Conservation (phyloP, 2,329 filamentous ascomycete species). For the Venturia effusa region DNA sequence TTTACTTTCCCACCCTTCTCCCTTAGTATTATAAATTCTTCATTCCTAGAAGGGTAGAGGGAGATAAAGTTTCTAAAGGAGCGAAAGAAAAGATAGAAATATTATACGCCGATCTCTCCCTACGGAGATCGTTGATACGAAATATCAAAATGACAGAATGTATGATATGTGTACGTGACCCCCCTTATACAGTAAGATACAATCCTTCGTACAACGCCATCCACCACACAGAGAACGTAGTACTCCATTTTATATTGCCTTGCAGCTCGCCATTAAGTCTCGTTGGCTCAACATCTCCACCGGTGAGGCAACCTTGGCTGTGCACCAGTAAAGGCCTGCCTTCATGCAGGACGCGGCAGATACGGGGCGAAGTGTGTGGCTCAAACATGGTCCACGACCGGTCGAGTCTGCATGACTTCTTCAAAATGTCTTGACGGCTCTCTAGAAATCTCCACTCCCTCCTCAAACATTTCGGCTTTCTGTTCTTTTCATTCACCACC, state of each 20-base stretch:
- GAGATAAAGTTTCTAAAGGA: too few species aligned
- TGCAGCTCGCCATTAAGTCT: background rate
- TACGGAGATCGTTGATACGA: too few species aligned
- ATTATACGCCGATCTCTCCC: too few species aligned
- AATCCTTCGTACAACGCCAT: background rate
- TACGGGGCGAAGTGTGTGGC: background rate
- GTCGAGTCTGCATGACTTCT: background rate
- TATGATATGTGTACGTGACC: too few species aligned
- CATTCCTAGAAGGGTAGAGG: too few species aligned
- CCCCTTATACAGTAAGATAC: too few species aligned
- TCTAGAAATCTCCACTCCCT: background rate
- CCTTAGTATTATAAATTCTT: too few species aligned
- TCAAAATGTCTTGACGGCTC: background rate
- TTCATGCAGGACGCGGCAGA: background rate
- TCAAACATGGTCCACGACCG: background rate
- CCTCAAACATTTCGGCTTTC: background rate
- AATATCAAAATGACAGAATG: too few species aligned
- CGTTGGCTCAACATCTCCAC: background rate
- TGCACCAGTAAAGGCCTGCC: background rate
- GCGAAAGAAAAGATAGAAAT: too few species aligned
- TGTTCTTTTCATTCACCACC: background rate
- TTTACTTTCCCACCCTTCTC: too few species aligned
- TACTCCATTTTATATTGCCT: background rate
- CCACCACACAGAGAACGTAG: background rate
- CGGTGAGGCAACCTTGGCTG: background rate